Evolutionary conservation across 208 protist species (phyloP), one percentile per base, ranked within the genome.

Genomic region (Trypanosoma brucei): DNA sequence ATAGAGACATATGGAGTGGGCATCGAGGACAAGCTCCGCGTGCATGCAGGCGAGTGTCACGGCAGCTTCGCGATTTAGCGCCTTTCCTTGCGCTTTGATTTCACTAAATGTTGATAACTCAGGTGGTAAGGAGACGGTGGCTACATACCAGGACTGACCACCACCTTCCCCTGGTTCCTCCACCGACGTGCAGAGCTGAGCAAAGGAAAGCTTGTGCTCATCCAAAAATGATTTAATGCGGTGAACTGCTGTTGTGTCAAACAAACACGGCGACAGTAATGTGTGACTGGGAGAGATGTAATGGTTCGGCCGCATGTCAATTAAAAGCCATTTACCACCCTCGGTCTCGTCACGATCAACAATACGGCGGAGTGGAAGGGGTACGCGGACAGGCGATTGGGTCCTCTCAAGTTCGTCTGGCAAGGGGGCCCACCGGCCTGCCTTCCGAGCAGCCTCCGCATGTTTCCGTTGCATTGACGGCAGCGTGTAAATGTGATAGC

Each of bases 381-480:
- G 90, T 53, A 88, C 78, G 57, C 55, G 39, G 22, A 64, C 50
- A 8, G 52, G 13, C n/a, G 55, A 57, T 50, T 65, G 38, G 40
- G 36, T 49, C 44, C 42, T 68, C 38, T 61, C 60, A 39, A 58
- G 42, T 38, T 88, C 81, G 46, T 93, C 83, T 14, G 86, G 85
- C 8, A 78, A 77, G 13, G 90, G 83, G 6, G 90, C 86, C 59
- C 69, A 83, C 38, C 90, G 84, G 0, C 90, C 90, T 3, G 72
- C 76, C 45, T 81, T 80, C 14, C 78, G 78, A 0, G 90, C 90
- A 3, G 81, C 79, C 66, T 66, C 65, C 13, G 90, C 84, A 67
- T 96, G 90, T 55, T 85, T 88, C 13, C 82, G 82, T 65, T 96
- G 90, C 81, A 83, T 89, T 8, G 85, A 92, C 9, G 87, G 79